phyloP scores from a whole-genome alignment of 208 protist species.

The Porcisia deanei region DNA sequence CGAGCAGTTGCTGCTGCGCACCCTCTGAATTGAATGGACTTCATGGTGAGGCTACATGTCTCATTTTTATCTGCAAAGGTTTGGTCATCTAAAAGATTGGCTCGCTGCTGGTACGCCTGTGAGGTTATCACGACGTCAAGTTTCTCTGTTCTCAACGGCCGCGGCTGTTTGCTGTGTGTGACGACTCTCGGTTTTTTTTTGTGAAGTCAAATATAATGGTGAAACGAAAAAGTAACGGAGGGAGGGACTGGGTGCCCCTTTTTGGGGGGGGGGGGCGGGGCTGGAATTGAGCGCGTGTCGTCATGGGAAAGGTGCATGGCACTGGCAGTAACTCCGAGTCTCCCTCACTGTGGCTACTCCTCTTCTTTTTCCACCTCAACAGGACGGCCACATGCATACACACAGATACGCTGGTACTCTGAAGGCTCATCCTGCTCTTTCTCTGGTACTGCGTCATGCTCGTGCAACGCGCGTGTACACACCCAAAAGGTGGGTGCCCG shows the following conservation, averaged over 20 bases:
- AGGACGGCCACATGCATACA: not conserved
- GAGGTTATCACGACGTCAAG: no score
- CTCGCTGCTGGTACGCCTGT: not conserved
- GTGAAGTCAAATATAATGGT: no score
- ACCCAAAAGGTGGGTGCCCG: no score
- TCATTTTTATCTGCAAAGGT: not conserved
- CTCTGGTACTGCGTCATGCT: not conserved
- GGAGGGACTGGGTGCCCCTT: no score
- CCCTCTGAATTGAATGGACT: conserved; percentile 10
- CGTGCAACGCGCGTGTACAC: not conserved
- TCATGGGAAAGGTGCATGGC: not conserved
- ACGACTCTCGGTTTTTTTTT: no score
- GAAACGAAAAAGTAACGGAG: no score
- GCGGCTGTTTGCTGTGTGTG: no score
- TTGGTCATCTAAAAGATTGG: not conserved
- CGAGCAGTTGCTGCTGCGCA: conserved; percentile 21
- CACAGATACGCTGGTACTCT: not conserved
- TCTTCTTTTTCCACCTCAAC: not conserved
- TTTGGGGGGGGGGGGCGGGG: not conserved
- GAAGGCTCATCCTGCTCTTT: not conserved
- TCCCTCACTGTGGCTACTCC: not conserved
- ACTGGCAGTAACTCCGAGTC: not conserved
- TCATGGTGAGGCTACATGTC: not conserved
- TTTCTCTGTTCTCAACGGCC: no score
- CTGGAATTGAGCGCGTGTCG: no score